phyloP scores from a whole-genome alignment of 805 yeast species.

The Zygoascus flipseniorum region DNA sequence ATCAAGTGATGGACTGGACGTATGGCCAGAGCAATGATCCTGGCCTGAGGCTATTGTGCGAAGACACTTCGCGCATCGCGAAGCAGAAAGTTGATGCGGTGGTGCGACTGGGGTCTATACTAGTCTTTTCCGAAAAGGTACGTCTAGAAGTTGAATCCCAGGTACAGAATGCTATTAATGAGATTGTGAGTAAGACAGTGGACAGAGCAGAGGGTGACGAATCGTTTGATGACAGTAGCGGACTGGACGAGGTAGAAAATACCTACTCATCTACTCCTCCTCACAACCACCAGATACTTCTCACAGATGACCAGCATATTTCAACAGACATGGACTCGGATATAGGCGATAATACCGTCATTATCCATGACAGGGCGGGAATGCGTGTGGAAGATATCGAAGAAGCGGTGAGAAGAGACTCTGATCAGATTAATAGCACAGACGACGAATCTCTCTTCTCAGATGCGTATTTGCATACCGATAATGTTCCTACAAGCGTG shows the following conservation, averaged over 20 bases:
- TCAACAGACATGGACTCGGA: background rate
- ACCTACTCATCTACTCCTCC: background rate
- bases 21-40: constrained; percentile 51
- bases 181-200: constrained; percentile 46
- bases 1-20: constrained; percentile 28
- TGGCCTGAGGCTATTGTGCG: constrained; percentile 52
- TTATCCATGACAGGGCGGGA: background rate
- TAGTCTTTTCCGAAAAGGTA: constrained; percentile 66
- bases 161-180: constrained; percentile 54
- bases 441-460: background rate
- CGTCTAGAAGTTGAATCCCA: constrained; percentile 68
- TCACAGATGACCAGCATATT: background rate
- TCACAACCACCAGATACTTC: background rate
- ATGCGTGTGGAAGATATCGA: background rate
- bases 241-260: constrained; percentile 12
- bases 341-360: constrained; percentile 1
- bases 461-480: background rate
- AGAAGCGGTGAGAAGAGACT: background rate
- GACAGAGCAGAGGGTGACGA: constrained; percentile 20
- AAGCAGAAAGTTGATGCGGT: constrained; percentile 62
- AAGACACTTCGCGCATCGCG: constrained; percentile 57
- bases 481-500: background rate
- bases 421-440: background rate
- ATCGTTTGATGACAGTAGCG: constrained; percentile 20
- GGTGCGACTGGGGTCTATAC: constrained; percentile 60